Evolutionary conservation across 2,329 filamentous ascomycete genomes (phyloP), one percentile per base, ranked within the genome.

Genomic region (Botrytis paeoniae): DNA sequence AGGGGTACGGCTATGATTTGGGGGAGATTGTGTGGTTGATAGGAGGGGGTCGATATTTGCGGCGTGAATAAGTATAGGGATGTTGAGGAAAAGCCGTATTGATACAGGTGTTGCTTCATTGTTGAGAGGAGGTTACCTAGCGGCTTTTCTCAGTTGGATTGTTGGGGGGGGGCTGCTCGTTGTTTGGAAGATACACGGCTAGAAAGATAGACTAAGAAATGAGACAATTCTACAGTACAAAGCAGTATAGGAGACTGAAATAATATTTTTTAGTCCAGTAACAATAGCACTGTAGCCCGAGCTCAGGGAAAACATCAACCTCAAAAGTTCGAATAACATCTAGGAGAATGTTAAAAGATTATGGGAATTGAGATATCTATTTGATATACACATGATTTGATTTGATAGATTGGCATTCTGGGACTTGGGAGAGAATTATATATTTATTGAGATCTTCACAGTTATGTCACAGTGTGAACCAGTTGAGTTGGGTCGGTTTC

Each of bases 61-160:
- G 14, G 14, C 29, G 8, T 54, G 5, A 18, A 18, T n/a, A 2
- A 4, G 12, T 16, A 29, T 29, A 14, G 12, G 2, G 5, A 16
- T 48, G 45, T 0, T 6, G 0, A 12, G 22, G 1, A 5, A n/a
- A 51, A 12, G 48, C 5, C 1, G 4, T n/a, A 14, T n/a, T 6
- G 4, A 51, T n/a, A n/a, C 9, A 10, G 2, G 22, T n/a, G n/a
- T 12, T 51, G 25, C 48, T 51, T n/a, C 3, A 7, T 51, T 51
- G 10, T 0, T 0, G 10, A 14, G 0, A 0, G 10, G 25, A n/a
- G 1, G 12, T 5, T n/a, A 6, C 5, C 1, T n/a, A n/a, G 48
- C 5, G 48, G 48, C 22, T 51, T 14, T 51, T 48, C 0, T 22
- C 4, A 12, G 10, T 0, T 14, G 10, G 9, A n/a, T 14, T 12